These are phyloP conservation scores for Pseudogymnoascus sp. DNA, from an alignment of 2,329 filamentous ascomycete species.

Conservation along the genomic window DNA sequence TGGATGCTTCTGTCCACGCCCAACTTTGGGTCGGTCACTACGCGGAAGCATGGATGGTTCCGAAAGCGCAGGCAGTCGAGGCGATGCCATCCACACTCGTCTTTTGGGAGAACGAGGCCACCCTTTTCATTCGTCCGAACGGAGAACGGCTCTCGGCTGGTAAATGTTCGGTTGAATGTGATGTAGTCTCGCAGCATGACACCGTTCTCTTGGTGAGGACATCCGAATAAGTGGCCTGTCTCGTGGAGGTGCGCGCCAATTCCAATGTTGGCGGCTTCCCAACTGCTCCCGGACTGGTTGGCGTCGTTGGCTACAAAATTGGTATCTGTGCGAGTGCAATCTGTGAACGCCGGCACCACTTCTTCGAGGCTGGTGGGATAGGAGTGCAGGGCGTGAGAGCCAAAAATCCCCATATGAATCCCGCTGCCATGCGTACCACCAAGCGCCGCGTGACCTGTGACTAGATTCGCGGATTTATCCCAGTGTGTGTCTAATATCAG, in stretches of 20 bases:
- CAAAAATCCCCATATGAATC: conserved; percentile 80
- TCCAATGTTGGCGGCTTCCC: conserved; percentile 92
- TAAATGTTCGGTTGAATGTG: conserved; percentile 74
- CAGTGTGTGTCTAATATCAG: conserved; percentile 84
- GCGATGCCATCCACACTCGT: conserved; percentile 89
- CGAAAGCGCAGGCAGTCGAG: conserved; percentile 84
- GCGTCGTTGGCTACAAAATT: conserved; percentile 76
- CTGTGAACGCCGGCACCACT: conserved; percentile 78
- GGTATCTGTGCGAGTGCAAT: conserved; percentile 84
- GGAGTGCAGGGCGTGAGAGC: conserved; percentile 84
- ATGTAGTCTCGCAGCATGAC: conserved; percentile 89
- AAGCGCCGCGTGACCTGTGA: conserved; percentile 78
- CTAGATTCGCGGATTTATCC: conserved; percentile 63
- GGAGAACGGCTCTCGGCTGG: conserved; percentile 73
- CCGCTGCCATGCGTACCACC: conserved; percentile 65
- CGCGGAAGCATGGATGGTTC: conserved; percentile 80
- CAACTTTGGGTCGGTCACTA: conserved; percentile 64
- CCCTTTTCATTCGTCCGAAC: conserved; percentile 82
- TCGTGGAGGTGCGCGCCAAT: conserved; percentile 92
- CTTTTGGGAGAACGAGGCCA: conserved; percentile 62
- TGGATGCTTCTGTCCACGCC: conserved; percentile 70
- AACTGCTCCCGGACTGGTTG: conserved; percentile 80
- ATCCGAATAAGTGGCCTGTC: conserved; percentile 82
- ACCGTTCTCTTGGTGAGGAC: conserved; percentile 82
- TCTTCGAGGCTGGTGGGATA: conserved; percentile 88